phyloP scores from a whole-genome alignment of 345 rosid species.

The Populus davidiana region DNA sequence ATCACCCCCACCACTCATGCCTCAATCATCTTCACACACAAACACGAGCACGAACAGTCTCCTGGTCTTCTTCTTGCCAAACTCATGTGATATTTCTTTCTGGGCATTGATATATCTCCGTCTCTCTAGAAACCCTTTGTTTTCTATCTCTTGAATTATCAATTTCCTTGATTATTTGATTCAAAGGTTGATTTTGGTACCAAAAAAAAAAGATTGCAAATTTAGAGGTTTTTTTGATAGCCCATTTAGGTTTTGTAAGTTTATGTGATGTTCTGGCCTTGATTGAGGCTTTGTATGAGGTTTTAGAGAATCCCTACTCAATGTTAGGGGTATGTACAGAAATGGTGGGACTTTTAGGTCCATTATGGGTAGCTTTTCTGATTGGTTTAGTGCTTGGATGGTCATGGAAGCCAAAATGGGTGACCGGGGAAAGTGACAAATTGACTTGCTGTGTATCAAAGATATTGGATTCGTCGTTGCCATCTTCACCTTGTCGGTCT shows the following conservation, averaged over 20 bases:
- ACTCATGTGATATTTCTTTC: background rate
- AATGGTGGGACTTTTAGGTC: conserved; percentile 23
- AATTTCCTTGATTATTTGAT: background rate
- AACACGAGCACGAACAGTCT: background rate
- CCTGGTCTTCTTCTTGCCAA: background rate
- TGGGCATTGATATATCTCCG: background rate
- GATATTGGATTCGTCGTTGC: conserved; percentile 38
- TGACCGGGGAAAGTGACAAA: conserved; percentile 9
- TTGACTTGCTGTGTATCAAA: conserved; percentile 29
- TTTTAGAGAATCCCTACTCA: conserved; percentile 1
- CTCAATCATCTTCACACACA: background rate
- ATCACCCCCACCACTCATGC: background rate
- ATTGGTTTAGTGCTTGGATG: conserved; percentile 60
- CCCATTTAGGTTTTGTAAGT: background rate
- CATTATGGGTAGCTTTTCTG: conserved; percentile 53
- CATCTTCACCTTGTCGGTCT: conserved; percentile 13
- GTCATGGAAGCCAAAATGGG: conserved; percentile 72
- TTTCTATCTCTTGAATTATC: background rate
- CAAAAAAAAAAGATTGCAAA: background rate
- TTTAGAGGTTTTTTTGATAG: background rate
- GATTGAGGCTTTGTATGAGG: conserved; percentile 14
- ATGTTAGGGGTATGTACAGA: conserved; percentile 28
- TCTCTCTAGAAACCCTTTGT: background rate
- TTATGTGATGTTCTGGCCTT: conserved; percentile 27
- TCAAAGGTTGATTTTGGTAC: background rate